Percentiles rank a stretch among this genome's conserved stretches.
Evolutionary conservation across 2,329 filamentous ascomycete species (phyloP).

Genomic region (Fusarium papillatum): DNA sequence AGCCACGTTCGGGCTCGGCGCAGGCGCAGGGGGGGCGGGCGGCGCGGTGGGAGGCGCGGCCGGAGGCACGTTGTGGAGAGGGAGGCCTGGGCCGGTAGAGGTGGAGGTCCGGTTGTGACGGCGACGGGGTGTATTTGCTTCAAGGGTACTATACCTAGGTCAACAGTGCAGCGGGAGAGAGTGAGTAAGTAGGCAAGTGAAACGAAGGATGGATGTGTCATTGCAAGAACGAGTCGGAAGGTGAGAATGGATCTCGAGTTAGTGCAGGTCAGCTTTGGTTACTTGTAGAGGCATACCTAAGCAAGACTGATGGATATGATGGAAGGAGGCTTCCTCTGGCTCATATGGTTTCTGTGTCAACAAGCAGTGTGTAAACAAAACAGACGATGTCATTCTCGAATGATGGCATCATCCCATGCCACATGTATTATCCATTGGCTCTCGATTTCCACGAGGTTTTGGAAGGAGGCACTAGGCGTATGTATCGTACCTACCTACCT

Average conservation of each 20-base stretch:
- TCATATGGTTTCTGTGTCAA: background rate
- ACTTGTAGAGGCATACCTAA: background rate
- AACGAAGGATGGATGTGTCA: too few species aligned
- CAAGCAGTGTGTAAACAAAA: background rate
- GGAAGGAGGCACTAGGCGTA: background rate
- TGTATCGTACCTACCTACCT: too few species aligned
- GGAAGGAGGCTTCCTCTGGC: background rate
- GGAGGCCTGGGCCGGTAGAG: background rate
- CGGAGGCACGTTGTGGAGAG: background rate
- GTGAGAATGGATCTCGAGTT: too few species aligned
- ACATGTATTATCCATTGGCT: background rate
- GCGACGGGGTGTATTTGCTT: background rate
- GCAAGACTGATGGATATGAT: background rate
- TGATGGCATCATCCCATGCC: background rate
- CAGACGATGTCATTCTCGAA: background rate
- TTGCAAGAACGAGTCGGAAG: too few species aligned
- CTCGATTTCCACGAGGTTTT: background rate
- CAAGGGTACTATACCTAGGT: too few species aligned
- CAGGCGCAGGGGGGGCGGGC: too few species aligned
- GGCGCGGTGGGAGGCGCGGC: too few species aligned
- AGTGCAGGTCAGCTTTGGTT: too few species aligned
- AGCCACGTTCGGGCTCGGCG: too few species aligned
- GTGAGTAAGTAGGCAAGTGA: too few species aligned
- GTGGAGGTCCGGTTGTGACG: background rate
- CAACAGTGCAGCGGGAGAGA: too few species aligned